Conservation (phyloP, 805 yeast species). For the Ogataea pini region DNA sequence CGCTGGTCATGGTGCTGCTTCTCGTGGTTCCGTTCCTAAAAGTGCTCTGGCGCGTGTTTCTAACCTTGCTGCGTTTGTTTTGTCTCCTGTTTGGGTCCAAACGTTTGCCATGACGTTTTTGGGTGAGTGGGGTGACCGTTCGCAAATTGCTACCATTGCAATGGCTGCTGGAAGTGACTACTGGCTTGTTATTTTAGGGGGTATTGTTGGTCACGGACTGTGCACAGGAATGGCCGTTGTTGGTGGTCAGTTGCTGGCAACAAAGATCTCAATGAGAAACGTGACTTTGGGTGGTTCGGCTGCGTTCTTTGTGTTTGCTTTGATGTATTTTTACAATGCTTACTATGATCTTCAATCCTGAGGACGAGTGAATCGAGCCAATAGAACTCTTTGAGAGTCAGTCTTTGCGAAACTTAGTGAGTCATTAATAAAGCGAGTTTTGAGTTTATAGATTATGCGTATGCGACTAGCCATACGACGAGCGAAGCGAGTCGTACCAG, state of each 20-base stretch:
- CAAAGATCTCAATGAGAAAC: conserved; percentile 85
- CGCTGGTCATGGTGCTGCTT: conserved; percentile 14
- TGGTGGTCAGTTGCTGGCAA: conserved; percentile 90
- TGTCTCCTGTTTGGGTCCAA: conserved; percentile 92
- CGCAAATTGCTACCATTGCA: conserved; percentile 97
- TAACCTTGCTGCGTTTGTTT: conserved; percentile 58
- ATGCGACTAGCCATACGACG: neutral
- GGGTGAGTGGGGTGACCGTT: conserved; percentile 99
- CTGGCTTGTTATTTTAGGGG: conserved; percentile 87
- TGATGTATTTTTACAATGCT: conserved; percentile 78
- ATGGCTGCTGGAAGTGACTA: conserved; percentile 97
- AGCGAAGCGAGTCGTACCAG: conserved; percentile 2
- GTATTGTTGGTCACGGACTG: conserved; percentile 81
- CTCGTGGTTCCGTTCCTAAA: conserved; percentile 8
- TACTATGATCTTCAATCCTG: conserved; percentile 31
- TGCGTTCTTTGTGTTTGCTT: conserved; percentile 81
- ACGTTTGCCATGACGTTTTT: conserved; percentile 93
- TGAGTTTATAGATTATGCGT: neutral
- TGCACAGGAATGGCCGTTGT: conserved; percentile 91
- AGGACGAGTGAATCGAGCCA: neutral
- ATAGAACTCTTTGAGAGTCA: too few species aligned
- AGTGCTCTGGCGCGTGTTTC: conserved; percentile 39
- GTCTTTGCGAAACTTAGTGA: too few species aligned
- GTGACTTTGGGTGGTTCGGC: conserved; percentile 89
- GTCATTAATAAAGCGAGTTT: neutral